Percentiles rank a stretch among this genome's conserved stretches.
phyloP scores from a whole-genome alignment of 768 basidiomycete species.

The Serpula lacrymans region DNA sequence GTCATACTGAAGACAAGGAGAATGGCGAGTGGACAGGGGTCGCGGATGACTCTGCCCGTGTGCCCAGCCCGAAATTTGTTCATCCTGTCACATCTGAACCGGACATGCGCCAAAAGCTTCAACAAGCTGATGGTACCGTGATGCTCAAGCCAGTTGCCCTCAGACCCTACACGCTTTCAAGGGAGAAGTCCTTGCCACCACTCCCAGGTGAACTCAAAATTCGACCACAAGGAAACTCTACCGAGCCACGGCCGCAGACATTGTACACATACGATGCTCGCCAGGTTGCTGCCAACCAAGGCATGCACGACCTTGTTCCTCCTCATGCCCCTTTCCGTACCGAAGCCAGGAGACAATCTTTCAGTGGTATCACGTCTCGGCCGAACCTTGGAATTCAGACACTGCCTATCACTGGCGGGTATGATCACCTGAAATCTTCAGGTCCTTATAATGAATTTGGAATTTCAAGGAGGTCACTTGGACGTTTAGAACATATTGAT shows the following conservation, averaged over 20 bases:
- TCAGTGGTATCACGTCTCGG: conserved; percentile 60
- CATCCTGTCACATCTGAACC: conserved; percentile 60
- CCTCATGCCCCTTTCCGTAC: conserved; percentile 63
- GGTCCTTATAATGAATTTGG: conserved; percentile 73
- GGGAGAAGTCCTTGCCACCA: conserved; percentile 79
- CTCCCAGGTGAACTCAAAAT: conserved; percentile 56
- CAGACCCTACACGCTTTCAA: conserved; percentile 28
- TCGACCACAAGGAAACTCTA: conserved; percentile 31
- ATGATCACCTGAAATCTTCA: conserved; percentile 30
- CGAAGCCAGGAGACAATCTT: conserved; percentile 72
- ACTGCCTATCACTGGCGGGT: conserved; percentile 36
- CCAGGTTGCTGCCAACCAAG: conserved; percentile 39
- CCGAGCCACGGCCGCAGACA: conserved; percentile 59
- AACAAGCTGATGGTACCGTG: conserved; percentile 28
- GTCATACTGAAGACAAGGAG: conserved; percentile 43
- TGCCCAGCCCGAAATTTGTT: conserved; percentile 35
- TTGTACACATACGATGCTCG: conserved; percentile 60
- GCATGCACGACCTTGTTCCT: conserved; percentile 49
- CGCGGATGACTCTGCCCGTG: conserved; percentile 31
- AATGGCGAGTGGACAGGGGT: conserved; percentile 22
- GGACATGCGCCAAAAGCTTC: conserved; percentile 51
- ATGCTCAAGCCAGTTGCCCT: conserved; percentile 18
- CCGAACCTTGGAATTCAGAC: conserved; percentile 53
- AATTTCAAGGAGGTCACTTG: conserved; percentile 56
- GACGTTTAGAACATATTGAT: conserved; percentile 29